Percentiles rank a stretch among this genome's conserved stretches.
phyloP scores from a whole-genome alignment of 768 basidiomycete species.

The Trametes gibbosa region DNA sequence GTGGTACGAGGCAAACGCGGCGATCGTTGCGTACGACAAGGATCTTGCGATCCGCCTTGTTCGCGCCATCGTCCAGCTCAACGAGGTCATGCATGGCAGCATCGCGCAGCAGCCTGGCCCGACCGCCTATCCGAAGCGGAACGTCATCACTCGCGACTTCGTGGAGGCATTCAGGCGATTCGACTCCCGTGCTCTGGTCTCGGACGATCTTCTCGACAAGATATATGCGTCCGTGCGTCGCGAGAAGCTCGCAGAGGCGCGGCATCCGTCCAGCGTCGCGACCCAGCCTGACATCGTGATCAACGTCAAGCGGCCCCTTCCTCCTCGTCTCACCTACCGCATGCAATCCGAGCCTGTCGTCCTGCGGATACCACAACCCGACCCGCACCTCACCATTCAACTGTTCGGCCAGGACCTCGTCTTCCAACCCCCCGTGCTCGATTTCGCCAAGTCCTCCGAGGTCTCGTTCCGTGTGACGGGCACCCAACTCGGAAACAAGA shows the following conservation, averaged over 20 bases:
- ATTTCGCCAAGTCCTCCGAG: slow-evolving; percentile 73
- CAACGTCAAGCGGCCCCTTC: slow-evolving; percentile 70
- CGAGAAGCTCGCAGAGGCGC: slow-evolving; percentile 72
- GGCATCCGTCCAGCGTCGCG: slow-evolving; percentile 39
- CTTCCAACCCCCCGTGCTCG: slow-evolving; percentile 85
- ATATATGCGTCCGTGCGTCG: slow-evolving; percentile 75
- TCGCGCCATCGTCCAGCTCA: slow-evolving; percentile 81
- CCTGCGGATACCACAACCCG: slow-evolving; percentile 80
- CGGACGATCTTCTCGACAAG: slow-evolving; percentile 72
- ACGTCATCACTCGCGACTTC: slow-evolving; percentile 76
- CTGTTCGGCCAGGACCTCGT: slow-evolving; percentile 83
- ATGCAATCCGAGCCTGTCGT: slow-evolving; percentile 85
- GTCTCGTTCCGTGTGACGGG: slow-evolving; percentile 91
- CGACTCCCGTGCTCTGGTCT: slow-evolving; percentile 67
- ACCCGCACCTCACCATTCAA: slow-evolving; percentile 79
- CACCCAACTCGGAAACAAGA: slow-evolving; percentile 77
- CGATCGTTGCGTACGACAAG: slow-evolving; percentile 75
- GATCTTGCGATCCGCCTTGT: slow-evolving; percentile 77
- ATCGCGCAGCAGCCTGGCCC: slow-evolving; percentile 60
- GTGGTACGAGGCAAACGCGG: slow-evolving; percentile 89
- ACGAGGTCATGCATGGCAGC: slow-evolving; percentile 81
- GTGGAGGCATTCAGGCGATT: slow-evolving; percentile 77
- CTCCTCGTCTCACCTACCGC: slow-evolving; percentile 80
- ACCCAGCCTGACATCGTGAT: slow-evolving; percentile 52
- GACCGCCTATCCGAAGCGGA: slow-evolving; percentile 51